phyloP scores from a whole-genome alignment of 2,329 filamentous ascomycete genomes.

The Pseudogymnoascus sp. region DNA sequence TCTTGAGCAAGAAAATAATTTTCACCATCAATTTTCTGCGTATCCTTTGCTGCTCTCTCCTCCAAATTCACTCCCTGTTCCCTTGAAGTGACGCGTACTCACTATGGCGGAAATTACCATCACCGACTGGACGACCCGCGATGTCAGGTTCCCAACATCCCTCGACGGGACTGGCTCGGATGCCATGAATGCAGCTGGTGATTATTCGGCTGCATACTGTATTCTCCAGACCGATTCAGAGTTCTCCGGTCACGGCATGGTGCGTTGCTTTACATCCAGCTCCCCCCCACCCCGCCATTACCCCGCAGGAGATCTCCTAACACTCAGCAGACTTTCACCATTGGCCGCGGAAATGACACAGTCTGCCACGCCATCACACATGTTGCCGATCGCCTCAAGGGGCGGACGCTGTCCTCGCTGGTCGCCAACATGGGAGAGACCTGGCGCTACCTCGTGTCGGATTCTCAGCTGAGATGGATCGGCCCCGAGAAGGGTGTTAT shows the following conservation, averaged over 20 bases:
- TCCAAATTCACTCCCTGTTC: background rate
- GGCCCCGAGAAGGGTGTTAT: slow-evolving; percentile 88
- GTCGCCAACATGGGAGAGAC: slow-evolving; percentile 75
- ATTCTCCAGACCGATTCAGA: slow-evolving; percentile 73
- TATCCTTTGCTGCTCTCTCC: background rate
- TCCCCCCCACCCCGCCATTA: background rate
- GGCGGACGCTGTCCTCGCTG: slow-evolving; percentile 65
- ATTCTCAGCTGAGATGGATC: slow-evolving; percentile 85
- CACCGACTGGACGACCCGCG: slow-evolving; percentile 61
- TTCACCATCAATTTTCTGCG: background rate
- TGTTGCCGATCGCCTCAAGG: slow-evolving; percentile 64
- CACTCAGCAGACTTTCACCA: slow-evolving; percentile 51
- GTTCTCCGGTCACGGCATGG: slow-evolving; percentile 70
- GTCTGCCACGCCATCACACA: slow-evolving; percentile 75
- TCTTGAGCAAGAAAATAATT: background rate
- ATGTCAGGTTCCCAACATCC: slow-evolving; percentile 81
- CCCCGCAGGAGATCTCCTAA: background rate
- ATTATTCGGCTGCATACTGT: slow-evolving; percentile 93
- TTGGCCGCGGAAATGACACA: slow-evolving; percentile 81
- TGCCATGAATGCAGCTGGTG: slow-evolving; percentile 90
- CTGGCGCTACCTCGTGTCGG: slow-evolving; percentile 81
- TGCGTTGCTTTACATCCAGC: slow-evolving; percentile 27
- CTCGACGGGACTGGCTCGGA: slow-evolving; percentile 94
- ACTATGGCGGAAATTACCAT: slow-evolving; percentile 57
- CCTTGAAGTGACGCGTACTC: background rate